A percentile compares a stretch with the other conserved stretches of the same genome.
Evolutionary conservation across 1,284 basidiomycete species (phyloP).

Genomic region (Fomitopsis betulina): DNA sequence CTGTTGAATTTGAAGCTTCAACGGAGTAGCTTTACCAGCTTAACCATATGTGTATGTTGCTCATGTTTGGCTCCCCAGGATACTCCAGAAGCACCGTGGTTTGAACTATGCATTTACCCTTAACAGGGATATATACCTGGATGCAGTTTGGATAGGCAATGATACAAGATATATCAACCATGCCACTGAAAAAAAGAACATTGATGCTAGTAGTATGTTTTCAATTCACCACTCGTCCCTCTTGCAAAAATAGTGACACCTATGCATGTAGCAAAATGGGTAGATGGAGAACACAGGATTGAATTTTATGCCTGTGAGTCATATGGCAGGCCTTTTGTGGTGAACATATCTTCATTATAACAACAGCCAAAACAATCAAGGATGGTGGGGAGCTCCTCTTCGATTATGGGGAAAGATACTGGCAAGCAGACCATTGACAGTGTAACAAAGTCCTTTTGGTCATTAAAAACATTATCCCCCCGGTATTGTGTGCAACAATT

Average conservation of each 20-base stretch:
- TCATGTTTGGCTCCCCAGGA: slow-evolving; percentile 17
- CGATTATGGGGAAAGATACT: slow-evolving; percentile 44
- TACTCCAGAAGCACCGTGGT: slow-evolving; percentile 31
- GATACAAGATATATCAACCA: slow-evolving; percentile 60
- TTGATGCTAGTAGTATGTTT: slow-evolving; percentile 38
- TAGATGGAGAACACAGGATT: slow-evolving; percentile 58
- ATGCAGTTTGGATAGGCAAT: slow-evolving; percentile 51
- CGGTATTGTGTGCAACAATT: background rate
- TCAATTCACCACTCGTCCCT: background rate
- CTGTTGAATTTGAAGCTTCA: slow-evolving; percentile 2
- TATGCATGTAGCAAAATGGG: slow-evolving; percentile 30
- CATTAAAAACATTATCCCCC: too few species aligned
- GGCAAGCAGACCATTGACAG: slow-evolving; percentile 7
- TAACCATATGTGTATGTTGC: background rate
- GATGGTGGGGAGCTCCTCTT: slow-evolving; percentile 44
- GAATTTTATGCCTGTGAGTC: slow-evolving; percentile 46
- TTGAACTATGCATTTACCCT: slow-evolving; percentile 57
- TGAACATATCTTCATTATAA: background rate
- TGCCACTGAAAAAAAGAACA: slow-evolving; percentile 34
- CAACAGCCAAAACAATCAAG: slow-evolving; percentile 30
- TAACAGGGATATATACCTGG: slow-evolving; percentile 39
- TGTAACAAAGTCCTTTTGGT: too few species aligned
- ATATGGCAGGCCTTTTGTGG: background rate
- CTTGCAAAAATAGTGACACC: background rate
- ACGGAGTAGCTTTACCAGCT: background rate